Evolutionary conservation across 768 basidiomycete genomes (phyloP).

Genomic region (Tricholoma matsutake): DNA sequence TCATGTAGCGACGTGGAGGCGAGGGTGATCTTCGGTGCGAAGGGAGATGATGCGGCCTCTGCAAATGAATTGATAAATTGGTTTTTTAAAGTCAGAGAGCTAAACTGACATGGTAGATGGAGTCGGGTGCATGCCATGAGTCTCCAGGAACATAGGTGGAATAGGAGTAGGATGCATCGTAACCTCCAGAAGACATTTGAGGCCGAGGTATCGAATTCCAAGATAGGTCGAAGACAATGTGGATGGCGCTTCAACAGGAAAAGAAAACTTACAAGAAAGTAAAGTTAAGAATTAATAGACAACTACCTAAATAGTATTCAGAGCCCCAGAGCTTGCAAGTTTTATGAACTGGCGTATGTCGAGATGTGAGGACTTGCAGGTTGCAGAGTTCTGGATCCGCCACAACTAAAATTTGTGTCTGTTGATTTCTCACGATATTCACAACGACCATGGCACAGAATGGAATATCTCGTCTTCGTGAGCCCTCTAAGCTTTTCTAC

Average conservation of each 20-base stretch:
- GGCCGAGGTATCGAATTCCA: conserved; percentile 10
- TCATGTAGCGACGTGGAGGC: conserved; percentile 37
- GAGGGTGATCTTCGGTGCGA: conserved; percentile 48
- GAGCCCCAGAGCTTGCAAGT: background rate
- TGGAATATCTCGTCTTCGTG: conserved; percentile 24
- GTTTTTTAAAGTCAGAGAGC: conserved; percentile 6
- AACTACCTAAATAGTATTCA: background rate
- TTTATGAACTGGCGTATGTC: background rate
- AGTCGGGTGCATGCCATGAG: conserved; percentile 32
- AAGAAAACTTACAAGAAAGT: background rate
- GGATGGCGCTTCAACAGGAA: background rate
- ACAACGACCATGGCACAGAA: conserved; percentile 3
- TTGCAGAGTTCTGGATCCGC: conserved; percentile 14
- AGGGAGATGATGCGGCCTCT: conserved; percentile 33
- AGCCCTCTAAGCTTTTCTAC: conserved; percentile 51
- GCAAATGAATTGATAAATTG: conserved; percentile 15
- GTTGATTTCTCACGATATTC: conserved; percentile 24
- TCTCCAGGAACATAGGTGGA: conserved; percentile 29
- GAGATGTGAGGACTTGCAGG: conserved; percentile 5
- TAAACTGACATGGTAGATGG: conserved; percentile 39
- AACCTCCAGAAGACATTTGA: conserved; percentile 40
- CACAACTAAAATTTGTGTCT: conserved; percentile 30
- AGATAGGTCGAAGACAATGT: background rate
- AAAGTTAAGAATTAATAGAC: background rate
- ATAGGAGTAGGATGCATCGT: conserved; percentile 33